These are phyloP conservation scores for Penicillium pulvis DNA, from an alignment of 495 filamentous ascomycete genomes.

Conservation along the genomic window DNA sequence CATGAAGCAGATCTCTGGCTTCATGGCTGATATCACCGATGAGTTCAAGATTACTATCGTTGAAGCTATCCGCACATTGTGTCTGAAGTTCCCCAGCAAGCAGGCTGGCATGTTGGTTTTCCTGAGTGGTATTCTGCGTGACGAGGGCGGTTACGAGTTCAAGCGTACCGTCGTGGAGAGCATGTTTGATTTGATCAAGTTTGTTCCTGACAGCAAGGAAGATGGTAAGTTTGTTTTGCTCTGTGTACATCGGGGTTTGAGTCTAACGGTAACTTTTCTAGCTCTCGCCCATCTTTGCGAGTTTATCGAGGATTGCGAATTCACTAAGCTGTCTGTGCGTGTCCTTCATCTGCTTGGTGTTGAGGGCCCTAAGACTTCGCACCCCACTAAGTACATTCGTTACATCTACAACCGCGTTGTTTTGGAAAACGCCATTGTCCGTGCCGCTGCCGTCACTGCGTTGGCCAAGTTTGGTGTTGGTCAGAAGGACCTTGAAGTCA, in stretches of 20 bases:
- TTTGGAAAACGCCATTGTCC: slow-evolving; percentile 93
- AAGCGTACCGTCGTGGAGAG: slow-evolving; percentile 97
- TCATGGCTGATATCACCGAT: slow-evolving; percentile 98
- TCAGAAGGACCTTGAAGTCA: slow-evolving; percentile 94
- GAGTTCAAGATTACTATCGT: slow-evolving; percentile 99
- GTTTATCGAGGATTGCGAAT: slow-evolving; percentile 99
- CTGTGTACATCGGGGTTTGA: background rate
- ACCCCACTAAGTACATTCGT: slow-evolving; percentile 97
- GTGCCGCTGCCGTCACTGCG: slow-evolving; percentile 93
- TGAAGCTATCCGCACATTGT: slow-evolving; percentile 93
- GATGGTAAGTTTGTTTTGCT: slow-evolving; percentile 56
- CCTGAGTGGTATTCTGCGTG: slow-evolving; percentile 89
- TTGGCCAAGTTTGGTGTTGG: slow-evolving; percentile 96
- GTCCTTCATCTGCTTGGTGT: slow-evolving; percentile 91
- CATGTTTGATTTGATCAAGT: slow-evolving; percentile 99
- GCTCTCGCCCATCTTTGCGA: slow-evolving; percentile 95
- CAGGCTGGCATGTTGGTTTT: slow-evolving; percentile 98
- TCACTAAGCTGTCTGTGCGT: slow-evolving; percentile 95
- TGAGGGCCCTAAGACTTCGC: slow-evolving; percentile 92
- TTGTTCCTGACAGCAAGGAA: slow-evolving; percentile 96
- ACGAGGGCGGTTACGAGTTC: slow-evolving; percentile 98
- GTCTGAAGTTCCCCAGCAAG: slow-evolving; percentile 96
- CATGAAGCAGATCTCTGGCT: slow-evolving; percentile 97
- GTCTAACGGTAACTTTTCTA: slow-evolving; percentile 20
- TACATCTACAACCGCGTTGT: slow-evolving; percentile 99